These are phyloP conservation scores for Elaeagnus macrophylla DNA, from an alignment of 306 rosid genomes.

Conservation along the genomic window DNA sequence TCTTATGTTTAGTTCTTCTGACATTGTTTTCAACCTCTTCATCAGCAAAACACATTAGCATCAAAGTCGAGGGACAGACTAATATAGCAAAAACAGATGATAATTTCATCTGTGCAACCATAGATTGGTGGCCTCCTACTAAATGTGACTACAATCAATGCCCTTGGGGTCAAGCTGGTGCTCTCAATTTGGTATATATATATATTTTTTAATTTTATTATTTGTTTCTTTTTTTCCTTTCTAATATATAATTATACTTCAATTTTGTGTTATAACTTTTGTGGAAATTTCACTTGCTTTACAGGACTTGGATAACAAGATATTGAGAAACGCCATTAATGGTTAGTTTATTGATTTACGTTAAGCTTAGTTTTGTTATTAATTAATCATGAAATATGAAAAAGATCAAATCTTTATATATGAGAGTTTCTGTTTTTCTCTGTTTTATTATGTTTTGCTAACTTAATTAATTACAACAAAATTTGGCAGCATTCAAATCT, in stretches of 20 bases:
- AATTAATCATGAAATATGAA: too few relatives aligned
- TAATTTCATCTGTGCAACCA: constrained; percentile 54
- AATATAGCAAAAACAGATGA: constrained; percentile 40
- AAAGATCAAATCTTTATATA: too few relatives aligned
- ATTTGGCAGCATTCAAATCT: constrained; percentile 34
- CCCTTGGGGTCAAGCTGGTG: constrained; percentile 46
- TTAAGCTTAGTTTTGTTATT: neutral
- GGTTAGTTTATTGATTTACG: constrained; percentile 24
- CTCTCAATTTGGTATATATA: constrained; percentile 32
- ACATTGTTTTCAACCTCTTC: constrained; percentile 8
- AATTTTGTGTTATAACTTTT: neutral
- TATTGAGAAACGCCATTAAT: constrained; percentile 40
- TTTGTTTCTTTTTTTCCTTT: neutral
- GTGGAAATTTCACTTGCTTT: neutral
- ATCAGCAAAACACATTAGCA: constrained; percentile 24
- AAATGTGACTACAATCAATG: constrained; percentile 55
- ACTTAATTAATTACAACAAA: neutral
- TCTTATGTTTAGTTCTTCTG: neutral
- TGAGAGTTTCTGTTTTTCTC: neutral
- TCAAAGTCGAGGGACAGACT: constrained; percentile 31
- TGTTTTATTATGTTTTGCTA: neutral
- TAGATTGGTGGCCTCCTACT: constrained; percentile 63
- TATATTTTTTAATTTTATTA: neutral
- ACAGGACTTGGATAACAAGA: constrained; percentile 45
- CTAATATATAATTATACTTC: too few relatives aligned